phyloP scores from a whole-genome alignment of 179 eudicot species.

The Silene vulgaris region DNA sequence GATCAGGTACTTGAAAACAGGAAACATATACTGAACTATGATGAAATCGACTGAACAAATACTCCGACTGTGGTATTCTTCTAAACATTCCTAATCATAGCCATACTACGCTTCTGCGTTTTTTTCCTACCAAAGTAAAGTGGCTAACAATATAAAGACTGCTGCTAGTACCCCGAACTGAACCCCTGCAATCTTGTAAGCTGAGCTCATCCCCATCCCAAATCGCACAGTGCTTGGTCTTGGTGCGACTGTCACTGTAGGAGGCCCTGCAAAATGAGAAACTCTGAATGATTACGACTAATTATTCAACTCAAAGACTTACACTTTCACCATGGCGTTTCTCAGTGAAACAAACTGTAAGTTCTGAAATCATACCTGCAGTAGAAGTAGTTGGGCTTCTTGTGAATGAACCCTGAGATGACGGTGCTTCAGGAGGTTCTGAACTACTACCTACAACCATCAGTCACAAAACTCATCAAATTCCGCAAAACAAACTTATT shows the following conservation, averaged over 20 bases:
- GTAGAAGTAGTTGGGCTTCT: slow-evolving; percentile 35
- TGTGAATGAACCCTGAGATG: slow-evolving; percentile 44
- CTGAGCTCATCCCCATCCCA: slow-evolving; percentile 36
- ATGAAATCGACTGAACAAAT: slow-evolving; percentile 9
- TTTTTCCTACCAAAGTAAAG: slow-evolving; percentile 8
- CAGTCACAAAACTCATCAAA: not conserved
- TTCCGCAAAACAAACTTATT: not conserved
- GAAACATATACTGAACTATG: slow-evolving; percentile 4
- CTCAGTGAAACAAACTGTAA: not conserved
- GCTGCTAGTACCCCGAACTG: slow-evolving; percentile 25
- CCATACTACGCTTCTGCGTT: not conserved
- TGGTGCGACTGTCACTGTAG: slow-evolving; percentile 43
- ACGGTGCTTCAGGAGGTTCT: slow-evolving; percentile 38
- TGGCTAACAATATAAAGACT: slow-evolving; percentile 17
- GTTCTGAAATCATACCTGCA: slow-evolving; percentile 23
- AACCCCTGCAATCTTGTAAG: slow-evolving; percentile 30
- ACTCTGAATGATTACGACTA: not conserved
- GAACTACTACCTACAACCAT: slow-evolving; percentile 27
- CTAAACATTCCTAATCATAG: slow-evolving; percentile 4
- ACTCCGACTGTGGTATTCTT: not conserved
- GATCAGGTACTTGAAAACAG: not conserved
- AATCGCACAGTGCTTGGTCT: slow-evolving; percentile 39
- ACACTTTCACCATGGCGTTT: not conserved
- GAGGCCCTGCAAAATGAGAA: slow-evolving; percentile 41
- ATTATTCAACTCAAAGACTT: not conserved